Conservation (phyloP, 331 rosid species). For the Pyrus hybrid region DNA sequence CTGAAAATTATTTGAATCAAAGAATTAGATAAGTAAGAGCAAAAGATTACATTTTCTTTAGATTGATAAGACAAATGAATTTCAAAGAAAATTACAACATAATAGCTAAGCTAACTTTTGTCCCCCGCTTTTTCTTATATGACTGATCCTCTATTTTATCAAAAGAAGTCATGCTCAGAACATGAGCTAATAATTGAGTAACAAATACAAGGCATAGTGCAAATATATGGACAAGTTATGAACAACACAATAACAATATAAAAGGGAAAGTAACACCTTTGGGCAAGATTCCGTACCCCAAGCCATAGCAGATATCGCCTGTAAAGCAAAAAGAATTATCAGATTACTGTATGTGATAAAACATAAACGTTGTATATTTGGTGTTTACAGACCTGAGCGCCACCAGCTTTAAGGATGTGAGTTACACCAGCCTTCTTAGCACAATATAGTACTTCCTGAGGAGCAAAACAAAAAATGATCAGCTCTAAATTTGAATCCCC, state of each 20-base stretch:
- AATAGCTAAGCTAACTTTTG: neutral
- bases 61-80: neutral
- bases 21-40: neutral
- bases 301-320: conserved; percentile 97
- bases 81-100: neutral
- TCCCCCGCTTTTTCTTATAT: neutral
- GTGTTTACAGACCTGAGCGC: conserved; percentile 75
- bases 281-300: conserved; percentile 99
- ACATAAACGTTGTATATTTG: neutral
- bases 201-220: neutral
- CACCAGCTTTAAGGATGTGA: conserved; percentile 97
- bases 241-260: neutral
- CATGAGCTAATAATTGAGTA: neutral
- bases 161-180: neutral
- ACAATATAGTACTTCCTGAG: conserved; percentile 91
- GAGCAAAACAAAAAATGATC: conserved; percentile 11
- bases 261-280: conserved; percentile 47
- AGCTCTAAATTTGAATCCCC: conserved; percentile 9
- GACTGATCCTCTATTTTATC: neutral
- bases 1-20: conserved; percentile 27
- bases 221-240: neutral
- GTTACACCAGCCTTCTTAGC: conserved; percentile 96
- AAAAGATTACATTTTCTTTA: neutral
- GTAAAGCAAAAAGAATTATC: conserved; percentile 12
- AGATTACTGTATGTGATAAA: conserved; percentile 1